A percentile compares a stretch with the other conserved stretches of the same genome.
phyloP scores from a whole-genome alignment of 2,329 filamentous ascomycete genomes.

The Cladophialophora carrionii region DNA sequence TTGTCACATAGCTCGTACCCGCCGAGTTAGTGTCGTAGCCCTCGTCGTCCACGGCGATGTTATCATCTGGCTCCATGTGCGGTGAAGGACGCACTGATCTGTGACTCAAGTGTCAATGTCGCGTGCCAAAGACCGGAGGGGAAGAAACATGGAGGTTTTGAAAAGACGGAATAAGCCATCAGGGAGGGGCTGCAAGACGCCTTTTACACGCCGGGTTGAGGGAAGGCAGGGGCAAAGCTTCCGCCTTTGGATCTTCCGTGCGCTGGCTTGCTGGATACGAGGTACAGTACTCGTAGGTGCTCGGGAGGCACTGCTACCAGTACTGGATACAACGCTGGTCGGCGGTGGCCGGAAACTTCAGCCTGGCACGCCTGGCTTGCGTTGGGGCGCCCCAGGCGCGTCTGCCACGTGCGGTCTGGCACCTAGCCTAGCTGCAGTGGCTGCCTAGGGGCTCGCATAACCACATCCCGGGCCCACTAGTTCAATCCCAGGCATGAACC shows the following conservation, averaged over 20 bases:
- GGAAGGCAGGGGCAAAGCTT: not conserved
- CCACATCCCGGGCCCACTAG: not conserved
- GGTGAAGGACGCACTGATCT: not conserved
- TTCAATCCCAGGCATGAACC: not conserved
- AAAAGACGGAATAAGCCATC: not conserved
- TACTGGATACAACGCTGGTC: not conserved
- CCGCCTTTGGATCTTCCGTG: not conserved
- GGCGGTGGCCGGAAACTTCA: not conserved
- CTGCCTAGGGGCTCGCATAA: not conserved
- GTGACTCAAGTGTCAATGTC: not conserved
- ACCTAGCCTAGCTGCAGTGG: not conserved
- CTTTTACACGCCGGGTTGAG: not conserved
- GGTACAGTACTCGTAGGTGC: not conserved
- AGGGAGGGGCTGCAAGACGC: not conserved
- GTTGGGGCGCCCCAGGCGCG: not conserved
- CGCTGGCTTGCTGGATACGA: not conserved
- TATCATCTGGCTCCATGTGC: conserved; percentile 18
- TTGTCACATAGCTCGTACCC: conserved; percentile 20
- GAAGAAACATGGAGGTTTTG: not conserved
- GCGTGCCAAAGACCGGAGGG: not conserved
- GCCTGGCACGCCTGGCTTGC: not conserved
- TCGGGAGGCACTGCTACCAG: not conserved
- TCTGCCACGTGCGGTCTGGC: conserved; percentile 1
- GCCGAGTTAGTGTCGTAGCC: conserved; percentile 12
- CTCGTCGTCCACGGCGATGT: conserved; percentile 14